Conservation (phyloP, 1,139 yeast species). For the Blastobotrys indianensis region DNA sequence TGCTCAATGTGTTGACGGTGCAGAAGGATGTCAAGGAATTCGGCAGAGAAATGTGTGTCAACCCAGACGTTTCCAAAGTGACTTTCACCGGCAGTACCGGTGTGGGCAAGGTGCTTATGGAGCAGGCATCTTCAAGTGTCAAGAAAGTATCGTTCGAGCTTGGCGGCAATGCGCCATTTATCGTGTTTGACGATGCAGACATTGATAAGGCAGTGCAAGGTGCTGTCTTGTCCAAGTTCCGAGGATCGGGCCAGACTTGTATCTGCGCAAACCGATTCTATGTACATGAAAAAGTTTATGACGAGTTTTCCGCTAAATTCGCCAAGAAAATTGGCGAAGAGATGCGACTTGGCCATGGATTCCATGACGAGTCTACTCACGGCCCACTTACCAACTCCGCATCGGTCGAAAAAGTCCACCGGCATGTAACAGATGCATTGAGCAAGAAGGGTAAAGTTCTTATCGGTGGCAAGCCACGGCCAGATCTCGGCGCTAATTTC, state of each 20-base stretch:
- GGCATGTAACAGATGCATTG: conserved; percentile 70
- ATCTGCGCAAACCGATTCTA: conserved; percentile 74
- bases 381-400: conserved; percentile 74
- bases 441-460: conserved; percentile 63
- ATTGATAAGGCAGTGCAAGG: conserved; percentile 72
- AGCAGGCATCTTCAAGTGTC: conserved; percentile 67
- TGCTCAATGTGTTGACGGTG: conserved; percentile 62
- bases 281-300: conserved; percentile 58
- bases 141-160: conserved; percentile 82
- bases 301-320: conserved; percentile 48
- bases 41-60: conserved; percentile 67
- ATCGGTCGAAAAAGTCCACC: conserved; percentile 62
- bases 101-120: conserved; percentile 76
- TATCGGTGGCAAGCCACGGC: conserved; percentile 57
- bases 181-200: conserved; percentile 80
- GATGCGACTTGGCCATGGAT: conserved; percentile 69
- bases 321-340: conserved; percentile 45
- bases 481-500: conserved; percentile 68
- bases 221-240: conserved; percentile 60
- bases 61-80: conserved; percentile 61
- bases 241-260: conserved; percentile 78
- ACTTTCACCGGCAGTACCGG: conserved; percentile 89
- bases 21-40: conserved; percentile 45
- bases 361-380: conserved; percentile 60
- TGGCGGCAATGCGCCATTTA: conserved; percentile 93